Evolutionary conservation across 371 early-diverging fungal species (phyloP), one percentile per base, ranked within the genome.

Genomic region (Dinochytrium kinnereticum): DNA sequence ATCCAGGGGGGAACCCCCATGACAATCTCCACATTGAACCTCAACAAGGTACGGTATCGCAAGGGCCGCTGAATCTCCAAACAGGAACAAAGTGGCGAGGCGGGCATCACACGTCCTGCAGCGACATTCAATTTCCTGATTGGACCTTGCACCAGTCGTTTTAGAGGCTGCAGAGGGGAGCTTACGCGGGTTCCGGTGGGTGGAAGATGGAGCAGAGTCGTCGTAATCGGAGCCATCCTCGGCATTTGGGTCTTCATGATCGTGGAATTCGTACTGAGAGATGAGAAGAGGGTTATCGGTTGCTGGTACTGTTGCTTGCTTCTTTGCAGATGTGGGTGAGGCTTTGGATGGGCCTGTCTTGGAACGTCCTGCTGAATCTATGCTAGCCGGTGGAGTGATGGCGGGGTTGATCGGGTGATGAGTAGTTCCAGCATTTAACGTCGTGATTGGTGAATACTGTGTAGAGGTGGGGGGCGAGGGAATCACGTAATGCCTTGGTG

Each of bases 201-300:
- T 26, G 57, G 57, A 24, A 17, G 21, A 26, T 7, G 57, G 7
- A 26, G 57, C 24, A 26, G 57, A 7, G 57, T 55, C 57, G 30
- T 55, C 57, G 57, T 55, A 55, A 24, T 55, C 57, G 21, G 57
- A 55, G 30, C 24, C 15, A 55, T 55, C 57, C 13, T 55, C 15
- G 10, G 57, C 24, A 24, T 7, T 19, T 5, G 57, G 57, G 30
- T 55, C 57, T 55, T n/a, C n/a, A n/a, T n/a, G n/a, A n/a, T n/a
- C n/a, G n/a, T n/a, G n/a, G n/a, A n/a, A n/a, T n/a, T n/a, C n/a
- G n/a, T n/a, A n/a, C n/a, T n/a, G n/a, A n/a, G n/a, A n/a, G n/a
- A n/a, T n/a, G n/a, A n/a, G n/a, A n/a, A n/a, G n/a, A n/a, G n/a
- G n/a, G n/a, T n/a, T n/a, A n/a, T n/a, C n/a, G n/a, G n/a, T n/a